Percentiles rank a stretch among this genome's conserved stretches.
Conservation (phyloP, 345 rosid species). For the Citrus inodora region DNA sequence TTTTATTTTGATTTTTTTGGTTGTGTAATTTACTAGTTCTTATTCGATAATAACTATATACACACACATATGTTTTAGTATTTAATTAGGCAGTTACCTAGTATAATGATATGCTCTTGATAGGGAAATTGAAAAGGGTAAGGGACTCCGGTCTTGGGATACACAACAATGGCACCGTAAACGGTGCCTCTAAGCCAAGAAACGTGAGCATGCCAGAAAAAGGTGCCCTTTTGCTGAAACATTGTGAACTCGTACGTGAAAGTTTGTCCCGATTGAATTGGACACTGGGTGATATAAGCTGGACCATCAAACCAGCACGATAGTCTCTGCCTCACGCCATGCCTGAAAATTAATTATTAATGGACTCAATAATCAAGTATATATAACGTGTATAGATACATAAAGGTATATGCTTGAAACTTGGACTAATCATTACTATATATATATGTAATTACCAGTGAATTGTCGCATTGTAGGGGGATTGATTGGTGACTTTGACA, state of each 20-base stretch:
- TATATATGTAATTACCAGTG: slow-evolving; percentile 51
- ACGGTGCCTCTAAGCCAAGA: slow-evolving; percentile 87
- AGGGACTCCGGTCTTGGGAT: slow-evolving; percentile 62
- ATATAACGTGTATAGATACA: too few species aligned
- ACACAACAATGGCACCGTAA: slow-evolving; percentile 67
- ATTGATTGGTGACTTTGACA: slow-evolving; percentile 62
- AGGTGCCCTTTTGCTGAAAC: slow-evolving; percentile 70
- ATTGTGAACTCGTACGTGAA: slow-evolving; percentile 73
- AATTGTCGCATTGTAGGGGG: slow-evolving; percentile 73
- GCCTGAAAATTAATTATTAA: slow-evolving; percentile 39
- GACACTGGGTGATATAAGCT: slow-evolving; percentile 86
- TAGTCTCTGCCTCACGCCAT: slow-evolving; percentile 74
- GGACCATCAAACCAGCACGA: slow-evolving; percentile 95
- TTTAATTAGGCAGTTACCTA: slow-evolving; percentile 34
- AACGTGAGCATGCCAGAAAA: slow-evolving; percentile 85
- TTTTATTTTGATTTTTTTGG: too few species aligned
- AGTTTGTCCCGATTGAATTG: slow-evolving; percentile 66
- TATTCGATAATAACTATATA: too few species aligned
- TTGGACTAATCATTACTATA: too few species aligned
- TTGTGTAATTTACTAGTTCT: too few species aligned
- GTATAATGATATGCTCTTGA: slow-evolving; percentile 57
- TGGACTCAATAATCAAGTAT: not conserved
- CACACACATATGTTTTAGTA: too few species aligned
- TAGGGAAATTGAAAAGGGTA: slow-evolving; percentile 68
- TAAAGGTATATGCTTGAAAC: too few species aligned